Conservation (phyloP, 164 flowering plant species). For the Tinospora cordifolia region DNA sequence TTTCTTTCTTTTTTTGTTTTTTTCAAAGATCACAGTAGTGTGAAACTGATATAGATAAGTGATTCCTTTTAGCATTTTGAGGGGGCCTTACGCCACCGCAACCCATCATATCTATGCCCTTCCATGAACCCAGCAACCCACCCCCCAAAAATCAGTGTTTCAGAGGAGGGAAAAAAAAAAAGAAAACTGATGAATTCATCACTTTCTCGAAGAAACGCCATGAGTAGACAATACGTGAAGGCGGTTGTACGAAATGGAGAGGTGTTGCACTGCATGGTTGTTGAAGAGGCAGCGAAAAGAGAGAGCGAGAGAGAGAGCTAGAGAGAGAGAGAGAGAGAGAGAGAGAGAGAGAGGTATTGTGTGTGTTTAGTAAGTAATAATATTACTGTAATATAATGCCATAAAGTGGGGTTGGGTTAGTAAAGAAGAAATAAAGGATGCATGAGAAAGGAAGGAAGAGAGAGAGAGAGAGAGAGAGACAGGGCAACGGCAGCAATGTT, state of each 20-base stretch:
- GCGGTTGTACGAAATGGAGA: background rate
- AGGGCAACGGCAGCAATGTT: too few relatives aligned
- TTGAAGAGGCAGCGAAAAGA: background rate
- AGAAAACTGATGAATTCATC: background rate
- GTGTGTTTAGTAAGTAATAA: too few relatives aligned
- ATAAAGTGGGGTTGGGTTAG: background rate
- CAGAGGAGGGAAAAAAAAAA: too few relatives aligned
- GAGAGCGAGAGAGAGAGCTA: background rate
- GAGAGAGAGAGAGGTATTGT: too few relatives aligned
- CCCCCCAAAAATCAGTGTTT: background rate
- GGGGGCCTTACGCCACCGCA: too few relatives aligned
- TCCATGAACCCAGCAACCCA: background rate
- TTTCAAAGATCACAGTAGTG: too few relatives aligned
- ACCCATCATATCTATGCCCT: too few relatives aligned
- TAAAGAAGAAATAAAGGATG: background rate
- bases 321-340: background rate
- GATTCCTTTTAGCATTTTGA: too few relatives aligned
- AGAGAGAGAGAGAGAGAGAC: background rate
- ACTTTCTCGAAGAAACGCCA: background rate
- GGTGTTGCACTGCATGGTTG: too few relatives aligned
- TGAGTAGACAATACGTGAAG: constrained; percentile 3
- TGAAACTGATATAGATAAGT: too few relatives aligned
- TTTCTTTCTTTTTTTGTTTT: too few relatives aligned
- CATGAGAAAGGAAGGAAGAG: background rate
- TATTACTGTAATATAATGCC: too few relatives aligned